phyloP scores from a whole-genome alignment of 805 yeast genomes.

The Yueomyces sinensis region DNA sequence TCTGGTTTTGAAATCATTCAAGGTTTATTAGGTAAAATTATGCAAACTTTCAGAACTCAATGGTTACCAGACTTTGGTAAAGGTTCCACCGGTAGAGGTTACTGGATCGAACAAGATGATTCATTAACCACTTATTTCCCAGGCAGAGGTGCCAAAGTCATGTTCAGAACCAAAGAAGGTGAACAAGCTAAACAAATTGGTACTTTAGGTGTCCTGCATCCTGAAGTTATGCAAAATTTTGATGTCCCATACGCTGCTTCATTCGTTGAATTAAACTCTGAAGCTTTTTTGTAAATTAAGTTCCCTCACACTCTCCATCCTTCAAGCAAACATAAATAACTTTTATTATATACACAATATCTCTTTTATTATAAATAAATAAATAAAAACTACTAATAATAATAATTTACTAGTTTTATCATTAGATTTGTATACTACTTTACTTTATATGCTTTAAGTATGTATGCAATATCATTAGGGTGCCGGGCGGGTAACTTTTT shows the following conservation, averaged over 20 bases:
- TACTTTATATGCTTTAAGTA: too few relatives aligned
- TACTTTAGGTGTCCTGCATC: slow-evolving; percentile 87
- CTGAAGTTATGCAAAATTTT: slow-evolving; percentile 75
- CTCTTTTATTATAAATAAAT: too few relatives aligned
- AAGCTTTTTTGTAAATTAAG: slow-evolving; percentile 52
- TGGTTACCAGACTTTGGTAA: slow-evolving; percentile 50
- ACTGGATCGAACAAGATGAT: slow-evolving; percentile 67
- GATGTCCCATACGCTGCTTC: slow-evolving; percentile 92
- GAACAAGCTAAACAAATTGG: slow-evolving; percentile 55
- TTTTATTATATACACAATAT: too few relatives aligned
- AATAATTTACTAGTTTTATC: too few relatives aligned
- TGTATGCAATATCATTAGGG: too few relatives aligned
- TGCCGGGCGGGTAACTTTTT: too few relatives aligned
- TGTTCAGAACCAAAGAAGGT: slow-evolving; percentile 53
- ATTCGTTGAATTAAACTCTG: slow-evolving; percentile 79
- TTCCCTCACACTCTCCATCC: too few relatives aligned
- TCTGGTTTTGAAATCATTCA: slow-evolving; percentile 92
- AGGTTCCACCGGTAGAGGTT: slow-evolving; percentile 52
- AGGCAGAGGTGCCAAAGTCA: slow-evolving; percentile 89
- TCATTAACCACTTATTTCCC: slow-evolving; percentile 75
- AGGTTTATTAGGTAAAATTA: slow-evolving; percentile 85
- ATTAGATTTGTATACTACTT: too few relatives aligned
- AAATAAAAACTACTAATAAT: too few relatives aligned
- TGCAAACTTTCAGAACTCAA: slow-evolving; percentile 88
- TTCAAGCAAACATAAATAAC: too few relatives aligned